Conservation (phyloP, 495 filamentous ascomycete species). For the Penicillium manginii region DNA sequence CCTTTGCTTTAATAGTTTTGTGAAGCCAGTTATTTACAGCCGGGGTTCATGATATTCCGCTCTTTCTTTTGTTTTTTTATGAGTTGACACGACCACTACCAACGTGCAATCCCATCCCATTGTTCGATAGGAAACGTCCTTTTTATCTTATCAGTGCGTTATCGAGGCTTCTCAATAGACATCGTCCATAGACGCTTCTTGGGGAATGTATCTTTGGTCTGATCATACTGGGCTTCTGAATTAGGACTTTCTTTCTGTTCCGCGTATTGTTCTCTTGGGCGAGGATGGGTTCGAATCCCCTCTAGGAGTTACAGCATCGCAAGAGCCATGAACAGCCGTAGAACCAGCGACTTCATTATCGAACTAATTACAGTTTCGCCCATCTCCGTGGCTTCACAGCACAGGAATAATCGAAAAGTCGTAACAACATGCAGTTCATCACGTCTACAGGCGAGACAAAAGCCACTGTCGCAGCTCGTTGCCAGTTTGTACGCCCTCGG, state of each 20-base stretch:
- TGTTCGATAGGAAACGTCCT: conserved; percentile 15
- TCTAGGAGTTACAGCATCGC: too few species aligned
- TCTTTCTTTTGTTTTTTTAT: conserved; percentile 24
- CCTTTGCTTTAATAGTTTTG: conserved; percentile 13
- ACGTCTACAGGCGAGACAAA: conserved; percentile 30
- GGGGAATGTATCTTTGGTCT: not conserved
- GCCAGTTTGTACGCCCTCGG: conserved; percentile 30
- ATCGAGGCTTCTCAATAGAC: not conserved
- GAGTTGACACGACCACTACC: conserved; percentile 33
- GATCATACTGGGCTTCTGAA: not conserved
- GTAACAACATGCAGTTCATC: not conserved
- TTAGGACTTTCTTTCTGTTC: too few species aligned
- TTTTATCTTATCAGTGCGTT: conserved; percentile 8
- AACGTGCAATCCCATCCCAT: conserved; percentile 13
- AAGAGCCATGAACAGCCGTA: not conserved
- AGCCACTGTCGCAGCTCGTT: conserved; percentile 37
- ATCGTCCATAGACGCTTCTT: not conserved
- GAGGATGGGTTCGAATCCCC: too few species aligned
- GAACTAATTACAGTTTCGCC: not conserved
- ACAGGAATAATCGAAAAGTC: too few species aligned
- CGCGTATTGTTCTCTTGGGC: too few species aligned
- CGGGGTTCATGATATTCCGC: conserved; percentile 27
- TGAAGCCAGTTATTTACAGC: conserved; percentile 28
- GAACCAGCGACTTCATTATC: not conserved
- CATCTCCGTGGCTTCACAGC: not conserved